phyloP scores from a whole-genome alignment of 495 filamentous ascomycete species.

The Aspergillus asperescens region DNA sequence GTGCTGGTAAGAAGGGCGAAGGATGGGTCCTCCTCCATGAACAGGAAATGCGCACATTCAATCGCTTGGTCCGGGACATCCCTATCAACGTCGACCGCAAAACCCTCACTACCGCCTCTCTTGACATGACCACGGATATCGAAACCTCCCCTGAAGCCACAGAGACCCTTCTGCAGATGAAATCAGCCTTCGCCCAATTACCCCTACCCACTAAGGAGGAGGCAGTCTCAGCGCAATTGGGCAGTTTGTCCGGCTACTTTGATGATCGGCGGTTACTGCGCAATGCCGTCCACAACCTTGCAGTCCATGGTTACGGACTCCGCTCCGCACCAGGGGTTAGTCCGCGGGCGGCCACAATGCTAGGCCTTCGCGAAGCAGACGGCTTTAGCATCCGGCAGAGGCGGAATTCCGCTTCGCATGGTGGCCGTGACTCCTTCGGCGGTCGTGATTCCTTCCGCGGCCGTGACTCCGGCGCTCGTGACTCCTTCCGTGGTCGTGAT shows the following conservation, averaged over 20 bases:
- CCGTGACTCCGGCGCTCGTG: background rate
- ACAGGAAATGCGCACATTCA: constrained; percentile 48
- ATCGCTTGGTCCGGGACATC: constrained; percentile 49
- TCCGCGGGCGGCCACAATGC: background rate
- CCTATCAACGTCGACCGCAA: constrained; percentile 59
- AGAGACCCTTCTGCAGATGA: constrained; percentile 34
- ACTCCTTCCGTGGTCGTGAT: background rate
- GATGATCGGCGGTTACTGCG: constrained; percentile 38
- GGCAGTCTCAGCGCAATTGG: constrained; percentile 51
- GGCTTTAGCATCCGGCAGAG: background rate
- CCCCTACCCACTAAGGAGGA: constrained; percentile 37
- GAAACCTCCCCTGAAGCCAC: constrained; percentile 40
- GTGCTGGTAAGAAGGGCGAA: constrained; percentile 71
- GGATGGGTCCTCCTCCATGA: constrained; percentile 71
- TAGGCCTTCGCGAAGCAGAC: background rate
- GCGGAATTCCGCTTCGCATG: background rate
- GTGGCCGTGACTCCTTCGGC: background rate
- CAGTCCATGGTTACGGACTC: constrained; percentile 57
- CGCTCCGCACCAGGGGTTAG: constrained; percentile 41
- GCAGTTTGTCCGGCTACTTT: constrained; percentile 26
- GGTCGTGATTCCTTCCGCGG: background rate
- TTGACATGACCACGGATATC: constrained; percentile 26
- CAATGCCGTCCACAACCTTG: constrained; percentile 56
- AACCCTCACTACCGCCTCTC: constrained; percentile 39
- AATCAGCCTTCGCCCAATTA: constrained; percentile 30